Base-by-base conservation (phyloP, 179 eudicot genomes). In the Sideroxylon spinosum region DNA sequence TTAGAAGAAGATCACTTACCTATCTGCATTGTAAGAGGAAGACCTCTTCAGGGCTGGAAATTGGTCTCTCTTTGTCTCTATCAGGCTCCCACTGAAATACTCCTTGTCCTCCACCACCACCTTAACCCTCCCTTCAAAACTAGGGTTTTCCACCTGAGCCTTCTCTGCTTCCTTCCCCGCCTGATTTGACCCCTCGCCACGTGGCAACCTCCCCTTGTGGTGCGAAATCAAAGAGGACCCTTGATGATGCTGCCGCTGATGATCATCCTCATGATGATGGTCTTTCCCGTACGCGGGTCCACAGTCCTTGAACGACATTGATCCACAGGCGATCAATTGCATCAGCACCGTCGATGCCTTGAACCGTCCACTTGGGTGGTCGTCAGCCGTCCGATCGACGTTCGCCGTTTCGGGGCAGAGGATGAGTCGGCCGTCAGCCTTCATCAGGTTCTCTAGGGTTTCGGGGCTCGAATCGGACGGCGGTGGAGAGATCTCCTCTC, bases 401-500 rank as follows among this genome's bases (percentile, higher is more conserved):
- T 83, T 65, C 59, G 53, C 77, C 6, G 66, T 55, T 22, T 50
- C 84, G 2, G 46, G 72, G 6, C 83, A 75, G 0, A 79, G 29
- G 16, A 86, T 59, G 19, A 88, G 9, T 52, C 85, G 77, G 11
- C 89, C 87, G 76, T 88, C 91, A 0, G 96, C 86, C 73, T 94
- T 94, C 92, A 94, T 90, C 80, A 94, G 76, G 19, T 97, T 62
- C 71, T 91, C 97, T 46, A 94, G 68, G 4, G 98, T 91, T 82
- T 93, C 98, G 0, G 97, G 94, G 29, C 97, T 93, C 20, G 97
- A 91, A 85, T 91, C 96, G 26, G 92, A 91, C 76, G 94, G 96
- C 73, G 97, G 97, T 0, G 97, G 97, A 56, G 98, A 90, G 82
- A 93, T 86, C 90, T 90, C 95, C 8, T 82, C 88, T 19, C 88